Conservation (phyloP, 108 stramenopile genomes). For the Skeletonema menzelii region DNA sequence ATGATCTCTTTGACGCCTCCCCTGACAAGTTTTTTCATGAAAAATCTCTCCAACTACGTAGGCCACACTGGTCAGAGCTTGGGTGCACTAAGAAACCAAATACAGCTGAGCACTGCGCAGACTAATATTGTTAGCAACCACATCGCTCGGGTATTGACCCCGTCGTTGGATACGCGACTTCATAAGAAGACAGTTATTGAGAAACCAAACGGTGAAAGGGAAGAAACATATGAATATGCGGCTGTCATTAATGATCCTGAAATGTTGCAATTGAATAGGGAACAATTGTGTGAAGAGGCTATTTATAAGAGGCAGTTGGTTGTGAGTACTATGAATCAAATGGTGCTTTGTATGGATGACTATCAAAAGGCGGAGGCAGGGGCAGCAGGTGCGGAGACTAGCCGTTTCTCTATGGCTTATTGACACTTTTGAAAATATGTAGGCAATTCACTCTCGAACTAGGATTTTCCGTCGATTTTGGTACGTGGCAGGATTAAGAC, state of each 20-base stretch:
- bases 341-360: slow-evolving; percentile 39
- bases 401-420: slow-evolving; percentile 37
- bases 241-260: slow-evolving; percentile 36
- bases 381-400: slow-evolving; percentile 19
- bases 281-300: slow-evolving; percentile 37
- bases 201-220: slow-evolving; percentile 10
- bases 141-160: slow-evolving; percentile 27
- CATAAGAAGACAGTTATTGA: slow-evolving; percentile 22
- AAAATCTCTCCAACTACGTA: background rate
- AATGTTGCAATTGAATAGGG: slow-evolving; percentile 34
- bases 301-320: slow-evolving; percentile 34
- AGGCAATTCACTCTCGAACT: background rate
- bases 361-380: slow-evolving; percentile 38
- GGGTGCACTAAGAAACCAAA: slow-evolving; percentile 31
- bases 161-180: slow-evolving; percentile 31
- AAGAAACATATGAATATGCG: slow-evolving; percentile 27
- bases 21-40: background rate
- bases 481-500: background rate
- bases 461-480: background rate
- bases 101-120: slow-evolving; percentile 33
- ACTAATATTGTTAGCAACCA: slow-evolving; percentile 31
- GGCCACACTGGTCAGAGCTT: slow-evolving; percentile 14
- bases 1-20: background rate
- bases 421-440: background rate
- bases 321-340: slow-evolving; percentile 33